A percentile compares a stretch with the other conserved stretches of the same genome.
These are phyloP conservation scores for Coemansia pectinata DNA, from an alignment of 192 early-diverging fungal genomes.

Conservation along the genomic window DNA sequence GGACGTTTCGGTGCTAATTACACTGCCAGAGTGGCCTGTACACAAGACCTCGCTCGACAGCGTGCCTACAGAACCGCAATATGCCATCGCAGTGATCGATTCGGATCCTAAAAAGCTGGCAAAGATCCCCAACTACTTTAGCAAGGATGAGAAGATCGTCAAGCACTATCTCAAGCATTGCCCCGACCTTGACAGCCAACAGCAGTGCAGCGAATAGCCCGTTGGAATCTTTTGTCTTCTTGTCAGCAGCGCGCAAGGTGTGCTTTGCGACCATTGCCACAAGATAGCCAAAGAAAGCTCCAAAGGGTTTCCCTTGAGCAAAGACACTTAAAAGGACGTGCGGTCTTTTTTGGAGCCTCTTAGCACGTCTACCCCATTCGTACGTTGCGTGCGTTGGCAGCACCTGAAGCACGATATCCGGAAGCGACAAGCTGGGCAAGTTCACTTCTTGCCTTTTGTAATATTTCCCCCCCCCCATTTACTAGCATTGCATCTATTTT, in stretches of 20 bases:
- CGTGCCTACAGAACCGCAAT: background rate
- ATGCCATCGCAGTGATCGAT: conserved; percentile 62
- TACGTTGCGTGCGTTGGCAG: background rate
- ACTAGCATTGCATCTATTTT: background rate
- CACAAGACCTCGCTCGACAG: background rate
- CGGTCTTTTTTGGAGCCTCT: background rate
- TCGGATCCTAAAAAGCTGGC: conserved; percentile 68
- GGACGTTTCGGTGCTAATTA: conserved; percentile 72
- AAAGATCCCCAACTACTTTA: conserved; percentile 59
- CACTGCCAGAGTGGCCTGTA: conserved; percentile 18
- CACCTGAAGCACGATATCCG: background rate
- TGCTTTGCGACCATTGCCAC: background rate
- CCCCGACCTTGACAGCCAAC: background rate
- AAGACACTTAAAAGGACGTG: background rate
- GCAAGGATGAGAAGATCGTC: conserved; percentile 61
- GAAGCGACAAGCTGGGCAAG: background rate
- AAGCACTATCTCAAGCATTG: conserved; percentile 30
- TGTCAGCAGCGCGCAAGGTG: background rate
- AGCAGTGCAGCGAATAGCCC: background rate
- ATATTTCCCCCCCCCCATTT: background rate
- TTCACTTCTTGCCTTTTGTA: background rate
- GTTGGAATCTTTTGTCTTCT: too few relatives aligned
- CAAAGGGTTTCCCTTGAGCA: background rate
- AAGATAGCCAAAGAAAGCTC: background rate
- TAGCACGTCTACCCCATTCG: background rate